These are phyloP conservation scores for Populus trichocarpa DNA, from an alignment of 441 rosid genomes.

Conservation along the genomic window DNA sequence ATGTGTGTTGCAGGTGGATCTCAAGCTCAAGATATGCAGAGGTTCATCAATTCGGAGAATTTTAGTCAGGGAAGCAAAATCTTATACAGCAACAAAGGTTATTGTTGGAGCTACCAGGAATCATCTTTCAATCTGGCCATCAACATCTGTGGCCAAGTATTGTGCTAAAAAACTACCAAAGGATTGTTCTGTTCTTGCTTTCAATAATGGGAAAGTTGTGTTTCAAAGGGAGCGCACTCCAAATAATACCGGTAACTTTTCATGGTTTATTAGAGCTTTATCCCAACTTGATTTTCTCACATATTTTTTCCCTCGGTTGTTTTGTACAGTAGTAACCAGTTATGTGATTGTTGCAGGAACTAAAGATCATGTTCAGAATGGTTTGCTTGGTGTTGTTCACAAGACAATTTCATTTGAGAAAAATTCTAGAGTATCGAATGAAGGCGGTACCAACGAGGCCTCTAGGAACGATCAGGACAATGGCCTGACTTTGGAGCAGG, in stretches of 20 bases:
- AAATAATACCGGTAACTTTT: conserved; percentile 7
- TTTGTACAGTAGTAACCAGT: not conserved
- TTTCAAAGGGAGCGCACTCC: conserved; percentile 53
- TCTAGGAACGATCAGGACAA: conserved; percentile 24
- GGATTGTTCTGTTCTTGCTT: conserved; percentile 63
- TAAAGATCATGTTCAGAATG: conserved; percentile 39
- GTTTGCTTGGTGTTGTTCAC: conserved; percentile 54
- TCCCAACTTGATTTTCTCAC: conserved; percentile 16
- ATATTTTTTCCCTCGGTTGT: not conserved
- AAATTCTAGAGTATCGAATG: conserved; percentile 43
- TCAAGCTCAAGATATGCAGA: conserved; percentile 85
- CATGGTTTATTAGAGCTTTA: not conserved
- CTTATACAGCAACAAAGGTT: conserved; percentile 51
- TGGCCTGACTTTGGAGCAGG: conserved; percentile 40
- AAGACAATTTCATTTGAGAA: conserved; percentile 44
- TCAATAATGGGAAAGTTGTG: conserved; percentile 68
- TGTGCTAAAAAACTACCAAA: conserved; percentile 73
- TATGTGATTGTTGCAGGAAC: conserved; percentile 37
- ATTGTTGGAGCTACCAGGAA: conserved; percentile 60
- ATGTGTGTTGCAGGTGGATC: conserved; percentile 61
- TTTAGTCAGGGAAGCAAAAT: conserved; percentile 69
- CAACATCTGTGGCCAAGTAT: conserved; percentile 69
- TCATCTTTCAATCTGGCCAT: conserved; percentile 53
- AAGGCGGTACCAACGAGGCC: conserved; percentile 22
- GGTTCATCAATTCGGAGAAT: conserved; percentile 64